Evolutionary conservation across 495 filamentous ascomycete genomes (phyloP).

Genomic region (Xylaria sp.): DNA sequence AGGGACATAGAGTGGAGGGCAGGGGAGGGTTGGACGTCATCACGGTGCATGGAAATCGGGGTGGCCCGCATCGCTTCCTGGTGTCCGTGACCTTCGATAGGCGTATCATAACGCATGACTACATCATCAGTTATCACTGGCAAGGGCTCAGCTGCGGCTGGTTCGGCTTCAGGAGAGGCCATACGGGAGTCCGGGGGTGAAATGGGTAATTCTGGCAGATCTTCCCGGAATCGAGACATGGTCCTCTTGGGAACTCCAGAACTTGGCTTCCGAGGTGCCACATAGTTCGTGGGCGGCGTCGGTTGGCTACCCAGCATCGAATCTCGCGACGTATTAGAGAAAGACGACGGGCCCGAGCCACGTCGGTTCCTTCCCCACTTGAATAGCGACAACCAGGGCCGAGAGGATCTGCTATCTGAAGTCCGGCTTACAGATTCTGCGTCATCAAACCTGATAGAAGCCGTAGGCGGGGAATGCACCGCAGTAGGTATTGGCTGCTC

Average conservation of each 20-base stretch:
- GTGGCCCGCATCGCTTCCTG: conserved; percentile 49
- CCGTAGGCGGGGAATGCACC: conserved; percentile 39
- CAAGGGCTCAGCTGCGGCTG: conserved; percentile 43
- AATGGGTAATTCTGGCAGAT: conserved; percentile 82
- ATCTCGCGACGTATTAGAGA: conserved; percentile 87
- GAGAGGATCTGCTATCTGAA: conserved; percentile 53
- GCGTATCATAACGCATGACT: conserved; percentile 54
- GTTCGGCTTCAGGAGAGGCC: conserved; percentile 71
- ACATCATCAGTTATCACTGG: conserved; percentile 41
- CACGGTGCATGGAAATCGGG: conserved; percentile 51
- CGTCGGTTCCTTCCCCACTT: conserved; percentile 67
- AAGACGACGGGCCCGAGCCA: conserved; percentile 65
- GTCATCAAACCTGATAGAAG: conserved; percentile 44
- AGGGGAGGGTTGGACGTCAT: conserved; percentile 52
- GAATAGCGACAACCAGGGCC: conserved; percentile 76
- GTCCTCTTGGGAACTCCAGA: conserved; percentile 68
- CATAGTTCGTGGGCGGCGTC: conserved; percentile 40
- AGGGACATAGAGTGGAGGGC: conserved; percentile 66
- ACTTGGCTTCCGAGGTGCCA: conserved; percentile 48
- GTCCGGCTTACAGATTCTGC: conserved; percentile 42
- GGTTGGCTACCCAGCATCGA: conserved; percentile 59
- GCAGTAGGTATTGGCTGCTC: conserved; percentile 26
- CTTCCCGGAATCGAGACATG: conserved; percentile 91
- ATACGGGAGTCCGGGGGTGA: conserved; percentile 82
- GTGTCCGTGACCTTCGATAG: conserved; percentile 52